Percentiles rank a stretch among this genome's conserved stretches.
Evolutionary conservation across 2,329 filamentous ascomycete genomes (phyloP).

Genomic region (Sporothrix schenckii): DNA sequence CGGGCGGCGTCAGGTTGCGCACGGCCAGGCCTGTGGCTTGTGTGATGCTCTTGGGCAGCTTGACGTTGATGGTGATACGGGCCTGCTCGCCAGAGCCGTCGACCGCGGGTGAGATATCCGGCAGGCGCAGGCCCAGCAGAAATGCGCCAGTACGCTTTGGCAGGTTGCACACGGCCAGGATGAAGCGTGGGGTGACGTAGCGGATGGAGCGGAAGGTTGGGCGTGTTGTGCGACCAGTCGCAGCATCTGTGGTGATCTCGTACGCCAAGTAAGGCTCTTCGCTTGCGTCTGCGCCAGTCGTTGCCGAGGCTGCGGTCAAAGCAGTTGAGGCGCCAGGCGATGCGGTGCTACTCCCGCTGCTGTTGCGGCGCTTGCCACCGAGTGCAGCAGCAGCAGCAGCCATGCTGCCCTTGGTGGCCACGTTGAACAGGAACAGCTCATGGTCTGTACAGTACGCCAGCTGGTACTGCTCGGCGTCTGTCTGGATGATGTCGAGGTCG

Average conservation of each 20-base stretch:
- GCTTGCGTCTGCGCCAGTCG: constrained; percentile 34
- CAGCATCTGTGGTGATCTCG: constrained; percentile 55
- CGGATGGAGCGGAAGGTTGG: constrained; percentile 62
- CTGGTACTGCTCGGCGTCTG: constrained; percentile 64
- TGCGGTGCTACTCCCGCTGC: not conserved
- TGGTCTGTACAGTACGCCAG: constrained; percentile 79
- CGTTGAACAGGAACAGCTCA: constrained; percentile 68
- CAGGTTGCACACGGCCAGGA: constrained; percentile 61
- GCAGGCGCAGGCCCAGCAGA: constrained; percentile 59
- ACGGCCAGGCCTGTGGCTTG: constrained; percentile 79
- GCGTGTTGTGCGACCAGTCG: constrained; percentile 46
- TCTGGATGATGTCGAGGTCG: constrained; percentile 71
- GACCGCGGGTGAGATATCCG: constrained; percentile 1
- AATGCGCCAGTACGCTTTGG: constrained; percentile 61
- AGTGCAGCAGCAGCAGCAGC: not conserved
- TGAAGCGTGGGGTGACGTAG: constrained; percentile 60
- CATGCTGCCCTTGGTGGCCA: constrained; percentile 52
- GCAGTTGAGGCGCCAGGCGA: not conserved
- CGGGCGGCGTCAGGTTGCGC: constrained; percentile 64
- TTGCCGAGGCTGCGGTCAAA: not conserved
- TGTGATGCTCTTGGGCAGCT: constrained; percentile 66
- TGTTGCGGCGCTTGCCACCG: not conserved
- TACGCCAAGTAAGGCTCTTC: constrained; percentile 57
- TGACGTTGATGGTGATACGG: constrained; percentile 55
- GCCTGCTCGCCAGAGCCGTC: constrained; percentile 46